A percentile compares a stretch with the other conserved stretches of the same genome.
These are phyloP conservation scores for Wickerhamiella dianesei DNA, from an alignment of 805 yeast species.

Conservation along the genomic window DNA sequence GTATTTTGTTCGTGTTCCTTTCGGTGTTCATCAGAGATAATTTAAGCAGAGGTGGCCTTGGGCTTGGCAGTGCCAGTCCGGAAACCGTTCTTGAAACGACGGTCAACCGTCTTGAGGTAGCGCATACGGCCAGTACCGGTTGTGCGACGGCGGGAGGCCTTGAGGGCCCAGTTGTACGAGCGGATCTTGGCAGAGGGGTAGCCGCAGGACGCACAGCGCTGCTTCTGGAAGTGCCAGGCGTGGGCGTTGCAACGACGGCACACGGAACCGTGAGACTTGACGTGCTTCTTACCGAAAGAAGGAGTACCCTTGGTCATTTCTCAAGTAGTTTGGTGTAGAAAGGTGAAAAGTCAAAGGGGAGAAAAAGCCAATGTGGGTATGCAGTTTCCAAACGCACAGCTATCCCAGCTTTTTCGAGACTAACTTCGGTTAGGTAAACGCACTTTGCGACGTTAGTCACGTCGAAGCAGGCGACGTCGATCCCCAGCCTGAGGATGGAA, in stretches of 20 bases:
- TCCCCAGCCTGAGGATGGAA: too few species aligned
- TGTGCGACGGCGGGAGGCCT: constrained; percentile 99
- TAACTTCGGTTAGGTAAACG: neutral
- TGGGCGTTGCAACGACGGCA: constrained; percentile 96
- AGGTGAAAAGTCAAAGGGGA: neutral
- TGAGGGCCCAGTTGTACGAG: constrained; percentile 88
- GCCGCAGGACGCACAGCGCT: constrained; percentile 97
- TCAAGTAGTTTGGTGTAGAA: constrained; percentile 7
- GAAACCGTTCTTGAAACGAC: constrained; percentile 99
- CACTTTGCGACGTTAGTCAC: neutral
- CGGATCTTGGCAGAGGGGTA: constrained; percentile 99
- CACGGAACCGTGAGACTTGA: constrained; percentile 91
- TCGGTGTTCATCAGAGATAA: neutral
- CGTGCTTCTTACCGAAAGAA: constrained; percentile 99
- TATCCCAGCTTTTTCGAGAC: neutral
- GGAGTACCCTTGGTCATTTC: constrained; percentile 81
- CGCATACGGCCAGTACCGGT: constrained; percentile 99
- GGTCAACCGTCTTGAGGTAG: constrained; percentile 90
- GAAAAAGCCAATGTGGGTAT: neutral
- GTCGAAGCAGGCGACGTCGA: neutral
- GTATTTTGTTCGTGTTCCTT: neutral
- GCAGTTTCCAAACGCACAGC: neutral
- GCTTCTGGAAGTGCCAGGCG: constrained; percentile 98
- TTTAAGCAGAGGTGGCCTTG: constrained; percentile 39
- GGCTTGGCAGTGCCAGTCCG: constrained; percentile 61